Conservation (phyloP, 2,329 filamentous ascomycete genomes). For the Samsoniella hepiali region DNA sequence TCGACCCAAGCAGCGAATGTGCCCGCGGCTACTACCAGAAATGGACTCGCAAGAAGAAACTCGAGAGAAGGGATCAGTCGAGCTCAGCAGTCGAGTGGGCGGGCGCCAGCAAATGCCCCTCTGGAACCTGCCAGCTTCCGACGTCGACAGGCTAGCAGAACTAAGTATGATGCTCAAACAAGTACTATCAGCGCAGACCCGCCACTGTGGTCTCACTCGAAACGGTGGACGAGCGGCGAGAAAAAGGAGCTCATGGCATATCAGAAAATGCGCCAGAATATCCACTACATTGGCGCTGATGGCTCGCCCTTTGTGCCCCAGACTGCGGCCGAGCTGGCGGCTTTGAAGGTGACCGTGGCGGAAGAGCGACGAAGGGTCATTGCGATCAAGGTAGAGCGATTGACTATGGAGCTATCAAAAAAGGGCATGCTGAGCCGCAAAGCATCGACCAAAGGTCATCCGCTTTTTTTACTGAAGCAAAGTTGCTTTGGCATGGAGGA, state of each 20-base stretch:
- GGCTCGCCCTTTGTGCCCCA: constrained; percentile 24
- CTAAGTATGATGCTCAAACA: background rate
- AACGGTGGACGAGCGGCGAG: constrained; percentile 21
- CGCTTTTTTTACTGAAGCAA: background rate
- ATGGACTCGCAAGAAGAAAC: background rate
- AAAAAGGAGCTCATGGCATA: constrained; percentile 20
- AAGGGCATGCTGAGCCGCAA: background rate
- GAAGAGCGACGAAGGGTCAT: constrained; percentile 13
- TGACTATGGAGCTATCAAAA: constrained; percentile 5
- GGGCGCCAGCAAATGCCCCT: background rate
- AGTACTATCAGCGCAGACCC: background rate
- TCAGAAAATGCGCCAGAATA: constrained; percentile 22
- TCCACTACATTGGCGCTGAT: constrained; percentile 19
- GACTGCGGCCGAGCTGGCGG: constrained; percentile 19
- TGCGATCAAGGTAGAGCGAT: constrained; percentile 9
- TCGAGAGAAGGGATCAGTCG: background rate
- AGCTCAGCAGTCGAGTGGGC: background rate
- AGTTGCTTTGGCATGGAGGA: constrained; percentile 1
- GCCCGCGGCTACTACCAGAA: background rate
- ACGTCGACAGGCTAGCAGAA: background rate
- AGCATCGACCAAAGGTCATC: background rate
- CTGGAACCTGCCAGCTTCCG: constrained; percentile 6
- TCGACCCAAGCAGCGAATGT: background rate
- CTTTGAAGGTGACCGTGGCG: constrained; percentile 3
- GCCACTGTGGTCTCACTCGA: constrained; percentile 18